Evolutionary conservation across 78 protist genomes (phyloP).

Genomic region (Salpingoeca rosetta): DNA sequence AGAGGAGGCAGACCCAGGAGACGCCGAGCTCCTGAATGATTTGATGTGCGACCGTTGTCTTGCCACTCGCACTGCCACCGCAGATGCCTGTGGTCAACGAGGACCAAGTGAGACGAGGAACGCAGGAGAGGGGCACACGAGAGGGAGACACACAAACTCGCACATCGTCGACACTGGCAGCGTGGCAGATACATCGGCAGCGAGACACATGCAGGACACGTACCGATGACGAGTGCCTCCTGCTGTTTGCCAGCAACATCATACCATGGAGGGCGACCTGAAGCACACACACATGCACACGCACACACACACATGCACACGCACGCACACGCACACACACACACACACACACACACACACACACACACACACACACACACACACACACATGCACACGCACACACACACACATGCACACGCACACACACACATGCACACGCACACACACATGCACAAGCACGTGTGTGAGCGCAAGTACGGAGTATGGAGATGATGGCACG

Average conservation of each 20-base stretch:
- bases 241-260: no score
- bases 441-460: neutral
- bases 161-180: neutral
- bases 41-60: slow-evolving; percentile 19
- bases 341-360: neutral
- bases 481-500: neutral
- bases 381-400: neutral
- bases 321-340: neutral
- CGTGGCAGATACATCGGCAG: neutral
- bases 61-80: slow-evolving; percentile 21
- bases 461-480: neutral
- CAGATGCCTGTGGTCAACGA: neutral
- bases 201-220: neutral
- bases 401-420: neutral
- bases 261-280: neutral
- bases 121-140: neutral
- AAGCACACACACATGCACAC: neutral
- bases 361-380: neutral
- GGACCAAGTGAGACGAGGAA: neutral
- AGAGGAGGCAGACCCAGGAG: slow-evolving; percentile 14
- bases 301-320: neutral
- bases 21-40: slow-evolving; percentile 9
- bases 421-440: neutral
- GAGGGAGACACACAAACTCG: neutral
- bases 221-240: neutral